A percentile compares a stretch with the other conserved stretches of the same genome.
Evolutionary conservation across 257 asterid species (phyloP).

Genomic region (Marsdenia floribunda): DNA sequence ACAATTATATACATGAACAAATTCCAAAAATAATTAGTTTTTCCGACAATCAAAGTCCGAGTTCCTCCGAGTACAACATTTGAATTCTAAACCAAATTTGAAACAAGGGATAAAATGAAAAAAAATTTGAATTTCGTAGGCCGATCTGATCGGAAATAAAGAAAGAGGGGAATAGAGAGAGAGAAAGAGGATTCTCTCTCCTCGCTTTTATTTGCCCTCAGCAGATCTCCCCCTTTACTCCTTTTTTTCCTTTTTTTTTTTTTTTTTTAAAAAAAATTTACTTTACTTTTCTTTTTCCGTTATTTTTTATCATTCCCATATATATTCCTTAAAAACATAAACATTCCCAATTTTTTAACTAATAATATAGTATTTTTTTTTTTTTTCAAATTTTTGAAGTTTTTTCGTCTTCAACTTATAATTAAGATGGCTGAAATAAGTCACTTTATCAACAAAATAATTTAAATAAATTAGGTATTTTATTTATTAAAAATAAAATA

Average conservation of each 20-base stretch:
- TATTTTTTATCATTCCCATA: background rate
- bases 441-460: too few relatives aligned
- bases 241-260: too few relatives aligned
- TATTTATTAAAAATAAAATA: too few relatives aligned
- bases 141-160: conserved; percentile 3
- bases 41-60: background rate
- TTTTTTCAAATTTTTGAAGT: too few relatives aligned
- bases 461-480: too few relatives aligned
- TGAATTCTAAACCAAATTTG: background rate
- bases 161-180: background rate
- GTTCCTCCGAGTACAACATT: conserved; percentile 1
- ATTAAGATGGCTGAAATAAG: too few relatives aligned
- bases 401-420: too few relatives aligned
- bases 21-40: background rate
- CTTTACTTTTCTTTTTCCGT: background rate
- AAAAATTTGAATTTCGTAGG: background rate
- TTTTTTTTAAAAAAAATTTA: background rate
- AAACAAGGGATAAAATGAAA: background rate
- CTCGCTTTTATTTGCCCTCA: background rate
- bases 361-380: too few relatives aligned
- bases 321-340: too few relatives aligned
- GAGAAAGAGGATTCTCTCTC: background rate
- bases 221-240: background rate
- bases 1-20: background rate
- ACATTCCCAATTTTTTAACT: too few relatives aligned